Evolutionary conservation across 345 rosid species (phyloP), one percentile per base, ranked within the genome.

Genomic region (Mallotus nudiflorus): DNA sequence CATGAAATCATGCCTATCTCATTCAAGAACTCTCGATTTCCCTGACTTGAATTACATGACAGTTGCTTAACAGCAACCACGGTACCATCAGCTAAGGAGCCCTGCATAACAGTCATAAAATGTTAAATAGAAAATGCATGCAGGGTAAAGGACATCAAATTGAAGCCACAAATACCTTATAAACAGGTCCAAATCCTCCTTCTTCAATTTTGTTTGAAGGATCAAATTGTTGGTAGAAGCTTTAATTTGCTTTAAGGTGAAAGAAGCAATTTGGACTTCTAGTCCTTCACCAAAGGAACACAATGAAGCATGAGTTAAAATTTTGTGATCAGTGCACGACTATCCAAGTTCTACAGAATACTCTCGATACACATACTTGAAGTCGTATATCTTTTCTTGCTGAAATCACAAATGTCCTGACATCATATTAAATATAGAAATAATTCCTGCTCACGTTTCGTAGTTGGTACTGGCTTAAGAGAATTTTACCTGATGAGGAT

Each of bases 111-210:
- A 31, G 18, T 49, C 18, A 33, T n/a, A 49, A 18, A 49, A 24
- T 54, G 6, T 6, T 19, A 50, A 33, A 3, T 33, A 33, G 6
- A 33, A 33, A 33, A 33, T 33, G 37, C 6, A 2, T 33, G 3
- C 3, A 33, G 37, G 37, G 37, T 33, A 33, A 33, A n/a, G n/a
- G n/a, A n/a, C 6, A 33, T 33, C 4, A 33, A 33, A 3, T 33
- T n/a, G 37, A 33, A 33, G 6, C 37, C 6, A 6, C 37, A 33
- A 33, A 33, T 82, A 85, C 92, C 89, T 84, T 87, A 75, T 73
- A 84, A 0, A 87, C 92, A 58, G 92, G 67, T 75, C 92, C 89
- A 29, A 87, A 87, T 72, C 89, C 89, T 51, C 92, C 92, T 77
- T 84, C 92, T 62, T 89, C 92, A 5, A 87, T 79, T 75, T 87